Conservation (phyloP, 1,139 yeast genomes). For the Nematodospora anomalae region DNA sequence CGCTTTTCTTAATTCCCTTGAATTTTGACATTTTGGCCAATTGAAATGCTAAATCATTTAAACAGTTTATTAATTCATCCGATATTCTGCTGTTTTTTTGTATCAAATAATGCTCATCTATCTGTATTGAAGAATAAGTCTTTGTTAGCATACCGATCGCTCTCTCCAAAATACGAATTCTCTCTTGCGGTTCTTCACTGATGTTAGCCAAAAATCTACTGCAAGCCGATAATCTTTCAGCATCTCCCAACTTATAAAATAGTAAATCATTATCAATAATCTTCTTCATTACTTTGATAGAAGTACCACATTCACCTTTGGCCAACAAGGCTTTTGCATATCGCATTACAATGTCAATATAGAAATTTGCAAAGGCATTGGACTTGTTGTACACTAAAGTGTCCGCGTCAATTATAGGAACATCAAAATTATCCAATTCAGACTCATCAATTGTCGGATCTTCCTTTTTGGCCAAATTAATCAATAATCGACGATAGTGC, state of each 20-base stretch:
- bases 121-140: slow-evolving; percentile 28
- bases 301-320: slow-evolving; percentile 37
- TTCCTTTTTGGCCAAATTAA: slow-evolving; percentile 36
- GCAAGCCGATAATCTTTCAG: slow-evolving; percentile 45
- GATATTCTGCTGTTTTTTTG: slow-evolving; percentile 33
- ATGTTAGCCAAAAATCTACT: slow-evolving; percentile 39
- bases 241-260: slow-evolving; percentile 44
- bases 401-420: slow-evolving; percentile 36
- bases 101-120: slow-evolving; percentile 27
- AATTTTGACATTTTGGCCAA: slow-evolving; percentile 24
- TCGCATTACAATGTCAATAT: slow-evolving; percentile 45
- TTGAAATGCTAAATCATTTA: slow-evolving; percentile 38
- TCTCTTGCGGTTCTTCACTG: slow-evolving; percentile 24
- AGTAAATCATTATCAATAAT: slow-evolving; percentile 40
- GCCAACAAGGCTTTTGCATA: slow-evolving; percentile 45
- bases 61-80: slow-evolving; percentile 37
- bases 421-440: slow-evolving; percentile 24
- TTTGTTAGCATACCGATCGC: slow-evolving; percentile 40
- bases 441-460: slow-evolving; percentile 27
- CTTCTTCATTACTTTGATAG: slow-evolving; percentile 30
- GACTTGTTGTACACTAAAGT: slow-evolving; percentile 34
- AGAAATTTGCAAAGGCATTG: slow-evolving; percentile 40
- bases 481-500: slow-evolving; percentile 42
- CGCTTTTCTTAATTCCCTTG: slow-evolving; percentile 10
- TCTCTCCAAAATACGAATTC: slow-evolving; percentile 38